phyloP scores from a whole-genome alignment of 1,284 basidiomycete genomes.

The Lentinus polychrous region DNA sequence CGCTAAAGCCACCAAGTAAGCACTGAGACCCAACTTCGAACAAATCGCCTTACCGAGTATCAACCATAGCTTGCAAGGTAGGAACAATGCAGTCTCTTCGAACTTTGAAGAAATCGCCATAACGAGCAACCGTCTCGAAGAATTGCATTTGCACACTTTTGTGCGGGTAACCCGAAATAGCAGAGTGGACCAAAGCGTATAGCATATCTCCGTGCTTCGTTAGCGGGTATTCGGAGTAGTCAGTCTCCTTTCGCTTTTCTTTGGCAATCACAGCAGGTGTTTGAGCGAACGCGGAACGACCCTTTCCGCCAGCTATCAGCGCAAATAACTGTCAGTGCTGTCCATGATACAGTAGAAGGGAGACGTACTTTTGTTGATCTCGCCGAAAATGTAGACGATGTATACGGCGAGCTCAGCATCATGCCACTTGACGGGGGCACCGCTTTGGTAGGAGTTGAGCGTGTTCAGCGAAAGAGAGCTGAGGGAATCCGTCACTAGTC shows the following conservation, averaged over 20 bases:
- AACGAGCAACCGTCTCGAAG: slow-evolving; percentile 90
- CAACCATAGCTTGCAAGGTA: slow-evolving; percentile 86
- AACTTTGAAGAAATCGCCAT: slow-evolving; percentile 94
- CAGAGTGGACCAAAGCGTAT: slow-evolving; percentile 76
- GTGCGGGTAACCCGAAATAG: slow-evolving; percentile 81
- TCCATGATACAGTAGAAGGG: background rate
- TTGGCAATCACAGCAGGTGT: slow-evolving; percentile 55
- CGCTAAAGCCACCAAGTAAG: slow-evolving; percentile 42
- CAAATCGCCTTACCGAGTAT: slow-evolving; percentile 51
- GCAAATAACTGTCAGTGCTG: background rate
- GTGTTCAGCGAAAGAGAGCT: slow-evolving; percentile 69
- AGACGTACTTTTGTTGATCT: slow-evolving; percentile 73
- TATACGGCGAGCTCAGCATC: slow-evolving; percentile 91
- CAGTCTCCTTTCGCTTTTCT: slow-evolving; percentile 59
- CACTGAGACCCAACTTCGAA: slow-evolving; percentile 6
- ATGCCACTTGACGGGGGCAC: slow-evolving; percentile 76
- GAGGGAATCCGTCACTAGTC: slow-evolving; percentile 71
- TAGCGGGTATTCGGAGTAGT: slow-evolving; percentile 83
- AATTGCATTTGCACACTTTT: slow-evolving; percentile 88
- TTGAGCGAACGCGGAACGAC: slow-evolving; percentile 69
- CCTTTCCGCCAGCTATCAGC: slow-evolving; percentile 57
- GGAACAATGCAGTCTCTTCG: slow-evolving; percentile 83
- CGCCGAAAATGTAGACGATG: slow-evolving; percentile 90
- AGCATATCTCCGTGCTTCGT: slow-evolving; percentile 91
- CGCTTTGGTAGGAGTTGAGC: slow-evolving; percentile 59